Evolutionary conservation across 306 rosid species (phyloP).

Genomic region (Quercus mongolica): DNA sequence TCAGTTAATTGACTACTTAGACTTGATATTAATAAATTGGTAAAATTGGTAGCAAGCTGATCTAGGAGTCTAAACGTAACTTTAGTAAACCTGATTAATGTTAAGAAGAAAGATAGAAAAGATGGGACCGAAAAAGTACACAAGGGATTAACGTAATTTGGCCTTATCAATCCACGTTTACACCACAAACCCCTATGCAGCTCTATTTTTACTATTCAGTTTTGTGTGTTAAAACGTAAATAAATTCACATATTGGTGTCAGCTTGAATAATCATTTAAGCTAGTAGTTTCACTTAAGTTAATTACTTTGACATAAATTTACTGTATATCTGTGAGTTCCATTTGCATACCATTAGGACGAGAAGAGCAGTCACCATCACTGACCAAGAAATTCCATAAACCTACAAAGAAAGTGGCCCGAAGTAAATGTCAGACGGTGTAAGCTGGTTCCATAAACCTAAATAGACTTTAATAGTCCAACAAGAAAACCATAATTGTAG

Average conservation of each 20-base stretch:
- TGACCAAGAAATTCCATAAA: slow-evolving; percentile 81
- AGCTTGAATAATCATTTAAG: background rate
- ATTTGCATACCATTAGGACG: too few relatives aligned
- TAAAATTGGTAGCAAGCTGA: too few relatives aligned
- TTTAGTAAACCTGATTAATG: background rate
- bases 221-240: too few relatives aligned
- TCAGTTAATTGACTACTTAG: too few relatives aligned
- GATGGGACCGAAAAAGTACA: too few relatives aligned
- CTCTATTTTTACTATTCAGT: too few relatives aligned
- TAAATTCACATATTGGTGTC: background rate
- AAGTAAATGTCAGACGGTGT: slow-evolving; percentile 12
- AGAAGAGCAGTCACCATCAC: slow-evolving; percentile 58
- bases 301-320: background rate
- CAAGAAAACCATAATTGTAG: slow-evolving; percentile 5
- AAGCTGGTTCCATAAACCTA: slow-evolving; percentile 7
- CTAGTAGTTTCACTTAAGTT: background rate
- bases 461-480: background rate
- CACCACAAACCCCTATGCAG: too few relatives aligned
- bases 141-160: too few relatives aligned
- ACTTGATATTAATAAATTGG: too few relatives aligned
- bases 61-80: too few relatives aligned
- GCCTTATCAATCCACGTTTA: background rate
- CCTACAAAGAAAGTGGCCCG: slow-evolving; percentile 36
- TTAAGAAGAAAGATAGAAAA: too few relatives aligned
- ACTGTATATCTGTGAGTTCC: too few relatives aligned